These are phyloP conservation scores for Dactylellina parvicollis DNA, from an alignment of 2,329 filamentous ascomycete genomes.

Conservation along the genomic window DNA sequence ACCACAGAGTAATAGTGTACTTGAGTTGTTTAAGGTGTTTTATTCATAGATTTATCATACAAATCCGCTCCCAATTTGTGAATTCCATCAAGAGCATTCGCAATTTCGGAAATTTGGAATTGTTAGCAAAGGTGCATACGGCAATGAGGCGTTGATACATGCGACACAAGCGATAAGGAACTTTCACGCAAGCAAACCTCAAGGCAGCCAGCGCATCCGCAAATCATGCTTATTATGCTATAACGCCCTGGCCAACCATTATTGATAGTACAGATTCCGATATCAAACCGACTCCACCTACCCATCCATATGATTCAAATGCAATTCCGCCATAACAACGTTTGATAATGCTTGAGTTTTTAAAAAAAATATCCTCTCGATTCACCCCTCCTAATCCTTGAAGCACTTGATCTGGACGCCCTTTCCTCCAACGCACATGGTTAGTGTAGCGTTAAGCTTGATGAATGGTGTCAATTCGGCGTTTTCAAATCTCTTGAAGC, in stretches of 20 bases:
- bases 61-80: not conserved
- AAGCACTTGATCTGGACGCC: conserved; percentile 37
- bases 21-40: not conserved
- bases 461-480: conserved; percentile 54
- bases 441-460: conserved; percentile 54
- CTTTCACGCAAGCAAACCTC: not conserved
- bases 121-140: too few relatives aligned
- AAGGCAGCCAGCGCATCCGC: not conserved
- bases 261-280: not conserved
- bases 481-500: conserved; percentile 59
- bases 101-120: too few relatives aligned
- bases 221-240: not conserved
- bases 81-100: too few relatives aligned
- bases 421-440: conserved; percentile 53
- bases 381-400: conserved; percentile 17
- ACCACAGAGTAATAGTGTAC: not conserved
- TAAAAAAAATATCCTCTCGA: not conserved
- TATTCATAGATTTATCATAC: not conserved
- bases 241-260: not conserved
- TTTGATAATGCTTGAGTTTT: not conserved
- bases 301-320: not conserved
- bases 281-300: not conserved
- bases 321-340: not conserved
- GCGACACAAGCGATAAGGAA: not conserved
- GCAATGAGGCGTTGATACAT: not conserved